Base-by-base conservation (phyloP, 495 filamentous ascomycete species). In the Penicillium antarcticum region DNA sequence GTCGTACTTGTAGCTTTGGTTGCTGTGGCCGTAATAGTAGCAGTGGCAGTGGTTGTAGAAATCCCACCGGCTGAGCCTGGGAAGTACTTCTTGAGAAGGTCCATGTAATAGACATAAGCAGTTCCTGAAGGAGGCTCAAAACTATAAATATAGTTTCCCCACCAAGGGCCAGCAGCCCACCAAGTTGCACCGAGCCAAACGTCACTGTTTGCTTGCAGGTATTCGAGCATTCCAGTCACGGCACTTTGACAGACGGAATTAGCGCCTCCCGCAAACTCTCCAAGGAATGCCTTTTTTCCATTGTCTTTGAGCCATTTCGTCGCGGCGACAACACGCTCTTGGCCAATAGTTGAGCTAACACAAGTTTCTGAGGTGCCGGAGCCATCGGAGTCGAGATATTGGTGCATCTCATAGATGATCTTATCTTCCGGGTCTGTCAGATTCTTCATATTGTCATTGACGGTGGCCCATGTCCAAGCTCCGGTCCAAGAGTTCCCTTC, bases 401-500 rank as follows among this genome's bases (percentile, higher is more conserved):
- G 48, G 19, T 51, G 48, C 48, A 51, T 44, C 10, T 51, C 40
- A 44, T 51, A 51, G 10, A 51, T n/a, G 5, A 51, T 31, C 41
- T 23, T 19, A 21, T 45, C 12, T 6, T 75, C 48, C 3, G 82
- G 79, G 55, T 87, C 85, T 1, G 75, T 80, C 16, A 88, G 65
- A 7, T 61, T 57, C 29, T 63, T 73, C 62, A 84, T 68, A 60
- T 78, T 82, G 57, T 54, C 66, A 53, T 77, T 69, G 60, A 72
- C 67, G 13, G 42, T 39, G 10, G 66, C 53, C 78, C 79, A 82
- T 17, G 71, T 75, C 79, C 79, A 81, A 17, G 78, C 78, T 9
- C 84, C 84, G 10, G 76, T 76, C 70, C 74, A 88, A 16, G 78
- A 72, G 73, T 87, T 87, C 50, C 85, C 85, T 60, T 87, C 84